Evolutionary conservation across 2,329 filamentous ascomycete species (phyloP).

Genomic region (Waltergamsia citrina): DNA sequence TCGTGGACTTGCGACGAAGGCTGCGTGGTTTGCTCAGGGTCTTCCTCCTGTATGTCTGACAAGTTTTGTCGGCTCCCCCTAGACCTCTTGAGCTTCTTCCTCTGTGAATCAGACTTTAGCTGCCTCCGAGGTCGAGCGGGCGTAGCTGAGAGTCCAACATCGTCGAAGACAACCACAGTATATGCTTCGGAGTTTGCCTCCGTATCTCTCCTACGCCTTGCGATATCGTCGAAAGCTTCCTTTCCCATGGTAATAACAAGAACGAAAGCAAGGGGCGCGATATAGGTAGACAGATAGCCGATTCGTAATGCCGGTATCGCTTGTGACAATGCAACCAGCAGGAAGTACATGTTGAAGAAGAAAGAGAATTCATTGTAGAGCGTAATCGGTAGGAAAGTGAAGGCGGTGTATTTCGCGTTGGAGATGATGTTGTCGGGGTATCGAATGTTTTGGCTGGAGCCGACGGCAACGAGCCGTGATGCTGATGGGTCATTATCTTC

Average conservation of each 20-base stretch:
- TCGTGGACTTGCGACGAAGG: constrained; percentile 51
- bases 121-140: constrained; percentile 25
- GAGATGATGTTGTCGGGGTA: constrained; percentile 90
- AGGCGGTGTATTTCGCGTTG: constrained; percentile 94
- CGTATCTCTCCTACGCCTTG: constrained; percentile 72
- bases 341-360: constrained; percentile 99
- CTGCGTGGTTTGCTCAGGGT: constrained; percentile 37
- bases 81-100: constrained; percentile 18
- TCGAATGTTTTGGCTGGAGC: constrained; percentile 59
- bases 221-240: constrained; percentile 91
- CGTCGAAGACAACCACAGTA: constrained; percentile 63
- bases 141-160: constrained; percentile 31
- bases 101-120: constrained; percentile 32
- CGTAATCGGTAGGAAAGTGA: constrained; percentile 88
- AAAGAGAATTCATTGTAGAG: constrained; percentile 99
- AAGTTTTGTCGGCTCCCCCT: constrained; percentile 26
- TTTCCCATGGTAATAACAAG: constrained; percentile 88
- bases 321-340: constrained; percentile 90
- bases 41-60: constrained; percentile 62
- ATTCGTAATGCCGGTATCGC: constrained; percentile 83
- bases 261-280: constrained; percentile 87
- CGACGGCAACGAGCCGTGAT: constrained; percentile 68
- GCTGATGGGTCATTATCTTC: constrained; percentile 53
- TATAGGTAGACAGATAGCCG: constrained; percentile 89
- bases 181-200: constrained; percentile 94